These are phyloP conservation scores for Citrus unshiu DNA, from an alignment of 345 rosid species.

Conservation along the genomic window DNA sequence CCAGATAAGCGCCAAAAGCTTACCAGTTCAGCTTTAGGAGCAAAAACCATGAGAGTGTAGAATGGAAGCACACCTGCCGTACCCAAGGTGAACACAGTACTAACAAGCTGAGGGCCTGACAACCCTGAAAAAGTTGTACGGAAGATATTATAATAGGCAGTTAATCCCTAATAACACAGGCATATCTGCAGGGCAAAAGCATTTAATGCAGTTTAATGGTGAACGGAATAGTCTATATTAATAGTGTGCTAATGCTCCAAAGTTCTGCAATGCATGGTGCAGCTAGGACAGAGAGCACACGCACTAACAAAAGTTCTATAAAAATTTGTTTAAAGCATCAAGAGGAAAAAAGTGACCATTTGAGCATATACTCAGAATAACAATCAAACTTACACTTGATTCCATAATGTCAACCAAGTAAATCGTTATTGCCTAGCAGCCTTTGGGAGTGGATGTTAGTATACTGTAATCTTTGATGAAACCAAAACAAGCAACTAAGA, in stretches of 20 bases:
- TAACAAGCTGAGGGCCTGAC: slow-evolving; percentile 62
- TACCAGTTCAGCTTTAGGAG: slow-evolving; percentile 83
- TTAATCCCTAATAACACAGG: not conserved
- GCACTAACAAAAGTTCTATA: not conserved
- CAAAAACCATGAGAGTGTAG: slow-evolving; percentile 86
- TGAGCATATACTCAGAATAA: not conserved
- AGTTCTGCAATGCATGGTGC: not conserved
- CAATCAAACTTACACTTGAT: not conserved
- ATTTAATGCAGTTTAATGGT: slow-evolving; percentile 1
- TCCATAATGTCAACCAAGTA: not conserved
- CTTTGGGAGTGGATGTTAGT: not conserved
- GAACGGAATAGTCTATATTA: not conserved
- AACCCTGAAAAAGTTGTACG: slow-evolving; percentile 43
- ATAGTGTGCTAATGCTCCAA: not conserved
- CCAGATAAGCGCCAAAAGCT: slow-evolving; percentile 12
- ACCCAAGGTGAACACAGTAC: slow-evolving; percentile 63
- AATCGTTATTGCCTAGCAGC: not conserved
- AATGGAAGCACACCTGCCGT: slow-evolving; percentile 86
- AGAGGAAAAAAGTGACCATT: not conserved
- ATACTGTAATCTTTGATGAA: not conserved
- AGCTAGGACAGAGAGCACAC: not conserved
- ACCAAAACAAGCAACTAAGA: not conserved
- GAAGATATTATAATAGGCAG: not conserved
- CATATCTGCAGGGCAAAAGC: not conserved
- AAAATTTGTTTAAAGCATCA: not conserved